These are phyloP conservation scores for Cylindrotheca fusiformis DNA, from an alignment of 108 stramenopile species.

Conservation along the genomic window DNA sequence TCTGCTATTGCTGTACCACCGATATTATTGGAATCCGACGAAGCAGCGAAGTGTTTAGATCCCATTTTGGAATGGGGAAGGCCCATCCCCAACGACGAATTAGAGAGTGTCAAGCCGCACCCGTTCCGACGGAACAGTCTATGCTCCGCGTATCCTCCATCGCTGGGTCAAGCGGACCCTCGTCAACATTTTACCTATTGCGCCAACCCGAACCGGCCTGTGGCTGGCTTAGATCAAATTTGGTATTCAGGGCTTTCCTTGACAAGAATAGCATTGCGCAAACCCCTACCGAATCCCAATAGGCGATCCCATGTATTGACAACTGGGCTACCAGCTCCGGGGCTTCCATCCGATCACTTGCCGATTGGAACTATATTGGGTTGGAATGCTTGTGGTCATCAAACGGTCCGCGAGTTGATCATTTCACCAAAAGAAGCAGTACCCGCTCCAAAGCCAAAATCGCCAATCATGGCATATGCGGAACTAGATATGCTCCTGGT, in stretches of 20 bases:
- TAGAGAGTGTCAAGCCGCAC: constrained; percentile 36
- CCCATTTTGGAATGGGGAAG: constrained; percentile 53
- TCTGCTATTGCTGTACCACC: constrained; percentile 35
- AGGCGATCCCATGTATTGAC: constrained; percentile 27
- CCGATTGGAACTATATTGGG: constrained; percentile 45
- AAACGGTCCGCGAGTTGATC: not conserved
- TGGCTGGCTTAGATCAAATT: constrained; percentile 53
- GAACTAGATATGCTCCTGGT: constrained; percentile 38
- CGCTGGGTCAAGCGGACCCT: constrained; percentile 33
- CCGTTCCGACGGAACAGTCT: constrained; percentile 45
- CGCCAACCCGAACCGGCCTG: constrained; percentile 26
- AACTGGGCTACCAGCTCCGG: constrained; percentile 36
- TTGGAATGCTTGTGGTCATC: constrained; percentile 18
- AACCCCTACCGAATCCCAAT: constrained; percentile 28
- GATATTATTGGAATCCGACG: constrained; percentile 34
- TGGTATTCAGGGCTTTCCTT: constrained; percentile 46
- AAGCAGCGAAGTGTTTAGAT: constrained; percentile 31
- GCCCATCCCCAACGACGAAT: constrained; percentile 38
- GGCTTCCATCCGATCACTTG: constrained; percentile 42
- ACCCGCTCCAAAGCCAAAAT: constrained; percentile 9
- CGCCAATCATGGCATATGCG: constrained; percentile 19
- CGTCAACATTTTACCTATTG: constrained; percentile 43
- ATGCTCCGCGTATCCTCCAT: constrained; percentile 40
- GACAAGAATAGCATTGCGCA: constrained; percentile 22
- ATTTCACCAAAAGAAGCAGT: constrained; percentile 7